Percentiles rank a stretch among this genome's conserved stretches.
Evolutionary conservation across 2,329 filamentous ascomycete species (phyloP).

Genomic region (Aureobasidium sp.): DNA sequence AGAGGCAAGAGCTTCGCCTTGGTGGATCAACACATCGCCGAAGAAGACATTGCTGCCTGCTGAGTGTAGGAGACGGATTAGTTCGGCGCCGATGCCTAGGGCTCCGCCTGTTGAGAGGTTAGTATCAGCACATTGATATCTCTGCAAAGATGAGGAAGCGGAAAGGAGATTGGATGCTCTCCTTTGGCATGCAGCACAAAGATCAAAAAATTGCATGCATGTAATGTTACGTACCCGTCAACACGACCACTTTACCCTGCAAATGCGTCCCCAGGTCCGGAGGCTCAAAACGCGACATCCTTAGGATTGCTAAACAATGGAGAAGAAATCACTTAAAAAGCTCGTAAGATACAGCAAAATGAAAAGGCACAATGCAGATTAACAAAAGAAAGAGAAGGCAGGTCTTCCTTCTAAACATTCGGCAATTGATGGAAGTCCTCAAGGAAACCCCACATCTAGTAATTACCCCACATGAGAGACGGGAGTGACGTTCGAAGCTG

Average conservation of each 20-base stretch:
- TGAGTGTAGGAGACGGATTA: constrained; percentile 34
- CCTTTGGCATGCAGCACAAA: background rate
- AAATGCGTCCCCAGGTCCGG: constrained; percentile 10
- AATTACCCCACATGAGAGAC: background rate
- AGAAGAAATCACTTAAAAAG: too few relatives aligned
- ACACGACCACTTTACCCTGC: constrained; percentile 27
- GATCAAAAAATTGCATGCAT: background rate
- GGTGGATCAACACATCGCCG: constrained; percentile 35
- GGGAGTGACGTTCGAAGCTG: background rate
- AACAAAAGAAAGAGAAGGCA: background rate
- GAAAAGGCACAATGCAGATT: background rate
- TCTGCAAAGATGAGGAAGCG: too few relatives aligned
- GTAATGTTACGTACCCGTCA: constrained; percentile 25
- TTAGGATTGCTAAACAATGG: background rate
- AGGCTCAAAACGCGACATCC: constrained; percentile 8
- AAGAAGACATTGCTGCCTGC: constrained; percentile 38
- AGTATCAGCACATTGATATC: too few relatives aligned
- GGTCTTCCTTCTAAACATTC: background rate
- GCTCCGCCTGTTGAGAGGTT: constrained; percentile 30
- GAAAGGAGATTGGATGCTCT: too few relatives aligned
- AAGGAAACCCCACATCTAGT: background rate
- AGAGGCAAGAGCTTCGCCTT: constrained; percentile 28
- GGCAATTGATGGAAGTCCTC: background rate
- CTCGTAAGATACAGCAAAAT: too few relatives aligned
- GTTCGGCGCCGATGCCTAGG: constrained; percentile 40